phyloP scores from a whole-genome alignment of 768 basidiomycete genomes.

The Mrakia hoshinonis region DNA sequence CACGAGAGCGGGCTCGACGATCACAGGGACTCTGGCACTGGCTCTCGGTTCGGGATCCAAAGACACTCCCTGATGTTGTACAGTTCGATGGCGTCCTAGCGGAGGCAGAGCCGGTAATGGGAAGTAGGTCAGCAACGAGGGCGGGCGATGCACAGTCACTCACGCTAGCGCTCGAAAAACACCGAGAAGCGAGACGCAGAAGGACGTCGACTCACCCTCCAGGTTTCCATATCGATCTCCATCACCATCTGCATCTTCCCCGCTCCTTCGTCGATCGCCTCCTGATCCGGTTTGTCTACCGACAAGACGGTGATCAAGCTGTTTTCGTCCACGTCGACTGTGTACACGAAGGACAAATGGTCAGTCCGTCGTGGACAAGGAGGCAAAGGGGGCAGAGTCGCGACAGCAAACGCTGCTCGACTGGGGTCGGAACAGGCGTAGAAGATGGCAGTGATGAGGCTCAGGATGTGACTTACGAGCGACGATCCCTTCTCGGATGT shows the following conservation, averaged over 20 bases:
- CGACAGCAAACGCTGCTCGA: neutral
- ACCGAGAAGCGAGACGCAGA: neutral
- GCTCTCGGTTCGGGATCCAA: constrained; percentile 5
- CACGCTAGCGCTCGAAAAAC: neutral
- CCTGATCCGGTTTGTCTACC: constrained; percentile 56
- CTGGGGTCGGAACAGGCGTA: constrained; percentile 26
- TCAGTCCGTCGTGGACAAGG: neutral
- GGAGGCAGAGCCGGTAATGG: too few relatives aligned
- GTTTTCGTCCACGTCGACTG: constrained; percentile 55
- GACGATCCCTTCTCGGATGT: constrained; percentile 66
- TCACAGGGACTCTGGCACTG: too few relatives aligned
- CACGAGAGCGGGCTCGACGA: too few relatives aligned
- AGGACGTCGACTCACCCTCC: constrained; percentile 54
- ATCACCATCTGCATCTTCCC: constrained; percentile 77
- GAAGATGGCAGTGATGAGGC: neutral
- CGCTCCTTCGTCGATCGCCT: constrained; percentile 57
- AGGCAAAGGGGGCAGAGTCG: neutral
- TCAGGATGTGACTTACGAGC: constrained; percentile 24
- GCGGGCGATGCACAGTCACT: neutral
- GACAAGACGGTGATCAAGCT: constrained; percentile 54
- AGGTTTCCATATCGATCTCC: constrained; percentile 82
- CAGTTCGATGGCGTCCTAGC: too few relatives aligned
- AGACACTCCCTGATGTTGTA: neutral
- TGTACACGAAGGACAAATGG: constrained; percentile 36
- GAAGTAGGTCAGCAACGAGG: neutral